Evolutionary conservation across 2,329 filamentous ascomycete species (phyloP).

Genomic region (Aspergillus floridensis): DNA sequence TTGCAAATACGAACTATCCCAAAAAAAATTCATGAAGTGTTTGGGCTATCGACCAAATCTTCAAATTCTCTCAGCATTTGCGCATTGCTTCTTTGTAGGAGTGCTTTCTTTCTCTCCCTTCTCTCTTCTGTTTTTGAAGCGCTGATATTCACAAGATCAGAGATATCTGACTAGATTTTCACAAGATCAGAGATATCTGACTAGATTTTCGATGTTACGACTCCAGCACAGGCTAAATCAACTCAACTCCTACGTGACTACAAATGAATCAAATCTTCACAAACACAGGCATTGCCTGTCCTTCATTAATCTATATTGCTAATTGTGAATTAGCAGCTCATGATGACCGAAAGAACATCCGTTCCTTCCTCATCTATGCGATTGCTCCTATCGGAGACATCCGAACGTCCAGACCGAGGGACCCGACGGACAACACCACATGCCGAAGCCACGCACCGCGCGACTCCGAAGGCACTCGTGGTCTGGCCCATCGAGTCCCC

Average conservation of each 20-base stretch:
- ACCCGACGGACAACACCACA: constrained; percentile 4
- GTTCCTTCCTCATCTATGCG: constrained; percentile 6
- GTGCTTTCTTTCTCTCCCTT: too few species aligned
- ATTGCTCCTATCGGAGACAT: constrained; percentile 11
- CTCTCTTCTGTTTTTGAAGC: too few species aligned
- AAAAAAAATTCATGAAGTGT: too few species aligned
- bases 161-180: too few species aligned
- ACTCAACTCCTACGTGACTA: not conserved
- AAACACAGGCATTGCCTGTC: not conserved
- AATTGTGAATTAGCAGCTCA: constrained; percentile 39
- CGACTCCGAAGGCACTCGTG: constrained; percentile 6
- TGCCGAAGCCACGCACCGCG: not conserved
- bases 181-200: too few species aligned
- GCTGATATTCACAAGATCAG: too few species aligned
- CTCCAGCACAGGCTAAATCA: too few species aligned
- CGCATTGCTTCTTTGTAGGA: too few species aligned
- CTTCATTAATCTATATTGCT: constrained; percentile 30
- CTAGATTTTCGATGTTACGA: too few species aligned
- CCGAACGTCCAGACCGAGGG: constrained; percentile 13
- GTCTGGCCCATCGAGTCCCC: constrained; percentile 11
- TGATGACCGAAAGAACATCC: constrained; percentile 12
- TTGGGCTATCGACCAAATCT: too few species aligned
- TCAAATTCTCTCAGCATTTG: too few species aligned
- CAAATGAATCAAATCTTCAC: not conserved
- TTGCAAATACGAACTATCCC: too few species aligned